Evolutionary conservation across 129 eudicot genomes (phyloP).

Genomic region (Lactuca saligna): DNA sequence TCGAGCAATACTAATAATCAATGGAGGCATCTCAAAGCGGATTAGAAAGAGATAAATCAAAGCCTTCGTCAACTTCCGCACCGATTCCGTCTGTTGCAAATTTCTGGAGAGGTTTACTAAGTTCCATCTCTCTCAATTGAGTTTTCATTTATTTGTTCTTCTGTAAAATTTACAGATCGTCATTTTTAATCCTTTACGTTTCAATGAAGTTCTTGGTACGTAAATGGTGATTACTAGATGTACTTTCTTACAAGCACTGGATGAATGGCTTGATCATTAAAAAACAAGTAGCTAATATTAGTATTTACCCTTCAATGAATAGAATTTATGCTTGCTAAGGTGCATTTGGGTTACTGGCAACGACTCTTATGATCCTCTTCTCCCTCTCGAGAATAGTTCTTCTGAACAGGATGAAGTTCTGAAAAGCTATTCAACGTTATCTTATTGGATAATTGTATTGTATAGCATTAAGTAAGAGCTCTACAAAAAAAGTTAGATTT

Average conservation of each 20-base stretch:
- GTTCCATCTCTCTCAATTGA: background rate
- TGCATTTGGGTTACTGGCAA: background rate
- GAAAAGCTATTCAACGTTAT: background rate
- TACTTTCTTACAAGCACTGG: constrained; percentile 17
- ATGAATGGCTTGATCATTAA: background rate
- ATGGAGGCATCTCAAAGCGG: constrained; percentile 70
- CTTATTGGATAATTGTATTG: no score
- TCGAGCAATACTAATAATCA: constrained; percentile 27
- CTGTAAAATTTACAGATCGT: background rate
- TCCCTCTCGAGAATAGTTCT: background rate
- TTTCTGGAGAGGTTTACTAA: constrained; percentile 88
- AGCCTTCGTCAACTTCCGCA: constrained; percentile 51
- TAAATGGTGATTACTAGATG: constrained; percentile 7
- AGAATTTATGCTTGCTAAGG: background rate
- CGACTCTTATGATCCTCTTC: background rate
- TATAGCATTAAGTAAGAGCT: no score
- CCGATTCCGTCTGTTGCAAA: constrained; percentile 78
- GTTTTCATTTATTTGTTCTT: background rate
- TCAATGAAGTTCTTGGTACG: background rate
- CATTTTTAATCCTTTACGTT: background rate
- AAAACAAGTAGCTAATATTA: background rate
- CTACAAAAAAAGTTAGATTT: no score
- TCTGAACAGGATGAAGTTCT: constrained; percentile 5
- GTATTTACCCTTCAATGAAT: constrained; percentile 2
- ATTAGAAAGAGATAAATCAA: constrained; percentile 62